Evolutionary conservation across 352 stramenopile species (phyloP), one percentile per base, ranked within the genome.

Genomic region (Phytophthora multivora): DNA sequence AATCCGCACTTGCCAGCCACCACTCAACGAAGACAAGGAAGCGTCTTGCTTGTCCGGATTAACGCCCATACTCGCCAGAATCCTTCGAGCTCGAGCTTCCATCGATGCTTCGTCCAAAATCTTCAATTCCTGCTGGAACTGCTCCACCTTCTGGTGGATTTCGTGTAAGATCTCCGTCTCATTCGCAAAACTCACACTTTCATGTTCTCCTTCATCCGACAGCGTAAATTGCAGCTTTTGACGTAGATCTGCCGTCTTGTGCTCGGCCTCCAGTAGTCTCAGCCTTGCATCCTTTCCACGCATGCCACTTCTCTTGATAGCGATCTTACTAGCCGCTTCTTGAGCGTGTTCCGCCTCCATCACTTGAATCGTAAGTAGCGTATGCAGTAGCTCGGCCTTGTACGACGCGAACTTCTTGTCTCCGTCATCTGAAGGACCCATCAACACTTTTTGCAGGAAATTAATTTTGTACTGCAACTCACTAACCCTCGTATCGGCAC

Each of bases 31-130:
- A 16, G 74, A 71, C 6, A 90, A 62, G 2, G 75, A 63, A 1
- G 71, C 58, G 15, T 79, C 77, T 71, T 98, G 95, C 73, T 96
- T 96, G 7, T 76, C 73, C 18, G 76, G 39, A 25, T 80, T 87
- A 61, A 98, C 93, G 55, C 91, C 66, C 67, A 88, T 88, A 53
- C 65, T 83, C 5, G 50, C 43, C 15, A 88, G 40, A 39, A 88
- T 88, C 16, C 71, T 69, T 0, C 79, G 63, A 10, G 76, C 79
- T 8, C 76, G 65, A 0, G 74, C 71, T 41, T 88, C 79, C 71
- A 83, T 85, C 2, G 78, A 82, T 38, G 69, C 53, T 62, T 86
- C 74, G 45, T 86, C 73, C 21, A 86, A 56, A 15, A 73, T 35
- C 48, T 84, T 81, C 16, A 88, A 52, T 9, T 63, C 62, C 28